phyloP scores from a whole-genome alignment of 1,284 basidiomycete genomes.

The Caloboletus inedulis region DNA sequence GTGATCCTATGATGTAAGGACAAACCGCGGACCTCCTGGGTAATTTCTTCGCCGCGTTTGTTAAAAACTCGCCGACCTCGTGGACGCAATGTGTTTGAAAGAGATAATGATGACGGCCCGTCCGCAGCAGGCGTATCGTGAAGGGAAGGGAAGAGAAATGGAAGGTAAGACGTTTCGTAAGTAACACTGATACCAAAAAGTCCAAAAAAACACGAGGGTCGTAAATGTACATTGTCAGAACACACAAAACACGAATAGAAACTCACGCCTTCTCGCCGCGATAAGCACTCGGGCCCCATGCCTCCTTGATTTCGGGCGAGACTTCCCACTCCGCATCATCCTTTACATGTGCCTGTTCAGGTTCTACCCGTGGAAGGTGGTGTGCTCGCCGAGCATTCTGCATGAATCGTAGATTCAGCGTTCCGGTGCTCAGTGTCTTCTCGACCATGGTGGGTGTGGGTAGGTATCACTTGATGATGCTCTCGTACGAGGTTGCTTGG shows the following conservation, averaged over 20 bases:
- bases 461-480: neutral
- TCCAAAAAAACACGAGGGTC: conserved; percentile 8
- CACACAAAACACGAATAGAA: neutral
- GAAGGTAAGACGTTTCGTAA: conserved; percentile 68
- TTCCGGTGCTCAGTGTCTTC: conserved; percentile 63
- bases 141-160: conserved; percentile 57
- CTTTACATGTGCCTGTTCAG: conserved; percentile 54
- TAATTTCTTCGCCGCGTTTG: conserved; percentile 40
- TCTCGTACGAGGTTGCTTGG: neutral
- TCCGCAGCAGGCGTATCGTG: conserved; percentile 25
- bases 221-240: conserved; percentile 19
- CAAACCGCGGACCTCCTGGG: conserved; percentile 24
- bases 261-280: conserved; percentile 28
- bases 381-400: conserved; percentile 65
- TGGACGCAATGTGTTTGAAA: conserved; percentile 34
- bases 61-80: conserved; percentile 45
- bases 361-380: conserved; percentile 47
- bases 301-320: conserved; percentile 49
- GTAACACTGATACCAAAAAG: conserved; percentile 37
- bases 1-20: conserved; percentile 24
- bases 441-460: conserved; percentile 39
- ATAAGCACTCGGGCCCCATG: conserved; percentile 48
- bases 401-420: conserved; percentile 72
- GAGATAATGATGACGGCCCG: conserved; percentile 38
- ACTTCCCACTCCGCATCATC: conserved; percentile 73